Percentiles rank a stretch among this genome's conserved stretches.
These are phyloP conservation scores for Berberis vulgaris DNA, from an alignment of 164 flowering plant species.

Conservation along the genomic window DNA sequence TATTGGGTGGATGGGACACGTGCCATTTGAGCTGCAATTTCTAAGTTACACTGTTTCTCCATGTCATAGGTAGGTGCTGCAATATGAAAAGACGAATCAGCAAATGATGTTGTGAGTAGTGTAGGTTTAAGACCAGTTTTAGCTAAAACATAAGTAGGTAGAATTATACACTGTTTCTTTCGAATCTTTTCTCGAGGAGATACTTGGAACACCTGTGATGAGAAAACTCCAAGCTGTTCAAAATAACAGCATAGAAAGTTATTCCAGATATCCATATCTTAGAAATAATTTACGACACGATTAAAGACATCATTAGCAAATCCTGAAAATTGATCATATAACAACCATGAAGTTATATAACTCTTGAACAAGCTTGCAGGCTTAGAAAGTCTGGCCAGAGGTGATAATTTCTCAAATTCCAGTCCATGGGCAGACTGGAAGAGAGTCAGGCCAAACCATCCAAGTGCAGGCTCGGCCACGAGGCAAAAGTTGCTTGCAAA, in stretches of 20 bases:
- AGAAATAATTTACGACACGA: not conserved
- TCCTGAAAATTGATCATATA: not conserved
- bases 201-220: slow-evolving; percentile 94
- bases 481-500: too few species aligned
- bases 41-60: slow-evolving; percentile 92
- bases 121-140: slow-evolving; percentile 1
- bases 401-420: too few species aligned
- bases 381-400: not conserved
- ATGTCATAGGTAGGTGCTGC: slow-evolving; percentile 77
- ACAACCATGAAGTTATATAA: not conserved
- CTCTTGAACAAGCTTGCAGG: not conserved
- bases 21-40: slow-evolving; percentile 84
- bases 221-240: slow-evolving; percentile 93
- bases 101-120: slow-evolving; percentile 3
- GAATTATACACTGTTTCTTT: slow-evolving; percentile 57
- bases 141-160: slow-evolving; percentile 4
- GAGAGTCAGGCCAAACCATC: too few species aligned
- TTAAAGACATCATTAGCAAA: not conserved
- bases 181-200: slow-evolving; percentile 62
- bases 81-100: slow-evolving; percentile 8
- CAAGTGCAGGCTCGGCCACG: too few species aligned
- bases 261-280: not conserved
- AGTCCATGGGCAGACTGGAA: too few species aligned
- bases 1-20: slow-evolving; percentile 43
- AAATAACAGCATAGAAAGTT: slow-evolving; percentile 8